Base-by-base conservation (phyloP, 2,329 filamentous ascomycete genomes). In the Aureobasidium vineae region DNA sequence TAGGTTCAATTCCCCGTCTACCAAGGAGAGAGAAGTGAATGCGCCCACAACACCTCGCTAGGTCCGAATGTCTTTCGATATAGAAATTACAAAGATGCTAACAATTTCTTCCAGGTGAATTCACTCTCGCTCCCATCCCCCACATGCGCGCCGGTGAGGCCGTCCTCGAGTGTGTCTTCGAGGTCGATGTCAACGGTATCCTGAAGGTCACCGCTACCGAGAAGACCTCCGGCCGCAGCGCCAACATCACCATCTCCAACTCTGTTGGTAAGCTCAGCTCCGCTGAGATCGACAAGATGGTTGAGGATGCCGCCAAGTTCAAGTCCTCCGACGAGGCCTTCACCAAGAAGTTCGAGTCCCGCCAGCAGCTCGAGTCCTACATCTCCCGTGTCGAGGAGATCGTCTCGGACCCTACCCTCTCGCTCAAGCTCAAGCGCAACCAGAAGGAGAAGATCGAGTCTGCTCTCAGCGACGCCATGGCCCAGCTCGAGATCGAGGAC, bases 231-330 rank as follows among this genome's bases (percentile, higher is more conserved):
- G 95, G 95, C 76, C 93, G 95, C 80, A 95, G 86, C 77, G 95
- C 95, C 82, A 99, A 99, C 88, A 99, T 99, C 81, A 99, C 95
- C 79, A 99, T 99, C 83, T 92, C 91, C 82, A 99, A 99, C 88
- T 97, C 95, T 68, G 94, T 99, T 76, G 95, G 95, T 80, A 99
- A 99, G 86, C 91, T 99, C 73, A 97, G 92, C 70, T 90, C 89
- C 64, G 82, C 83, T 70, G 95, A 99, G 84, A 99, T 99, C 72
- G 95, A 99, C 86, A 92, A 88, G 84, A 98, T 98, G 94, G 92
- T 99, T 80, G 90, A 84, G 79, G 91, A 60, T 74, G 95, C 95
- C 76, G 92, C 94, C 84, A 96, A 96, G 83, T 99, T 97, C 90
- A 99, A 99, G 91, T 86, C 84, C 82, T 93, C 87, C 82, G 95